Percentiles rank a stretch among this genome's conserved stretches.
phyloP scores from a whole-genome alignment of 176 grass and related monocot genomes.

The Melocanna baccifera region DNA sequence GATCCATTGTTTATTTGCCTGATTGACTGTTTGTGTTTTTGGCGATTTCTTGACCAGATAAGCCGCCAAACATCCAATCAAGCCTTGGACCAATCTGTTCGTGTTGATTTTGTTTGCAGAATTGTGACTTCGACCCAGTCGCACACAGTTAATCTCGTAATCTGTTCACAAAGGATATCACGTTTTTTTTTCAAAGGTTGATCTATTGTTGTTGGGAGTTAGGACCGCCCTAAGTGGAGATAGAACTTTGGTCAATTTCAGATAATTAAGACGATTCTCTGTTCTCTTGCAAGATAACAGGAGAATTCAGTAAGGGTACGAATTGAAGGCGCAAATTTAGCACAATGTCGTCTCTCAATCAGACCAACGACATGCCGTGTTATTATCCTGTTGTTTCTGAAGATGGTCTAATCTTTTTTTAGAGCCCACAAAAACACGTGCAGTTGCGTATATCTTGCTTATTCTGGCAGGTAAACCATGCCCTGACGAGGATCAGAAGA shows the following conservation, averaged over 20 bases:
- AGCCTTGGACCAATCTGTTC: not conserved
- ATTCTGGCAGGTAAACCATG: not conserved
- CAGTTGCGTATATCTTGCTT: not conserved
- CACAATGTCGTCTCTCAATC: not conserved
- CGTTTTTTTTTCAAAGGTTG: not conserved
- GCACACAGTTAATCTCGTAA: not conserved
- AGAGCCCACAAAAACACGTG: not conserved
- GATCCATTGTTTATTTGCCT: not conserved
- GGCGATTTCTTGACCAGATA: not conserved
- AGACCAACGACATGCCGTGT: not conserved
- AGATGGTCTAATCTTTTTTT: not conserved
- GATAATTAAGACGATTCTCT: not conserved
- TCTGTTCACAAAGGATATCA: not conserved
- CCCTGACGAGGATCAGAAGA: not conserved
- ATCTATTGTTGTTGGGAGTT: not conserved
- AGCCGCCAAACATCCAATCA: not conserved
- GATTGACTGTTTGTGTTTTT: not conserved
- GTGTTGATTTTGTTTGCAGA: not conserved
- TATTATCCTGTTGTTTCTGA: not conserved
- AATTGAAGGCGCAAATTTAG: not conserved
- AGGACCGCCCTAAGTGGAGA: not conserved
- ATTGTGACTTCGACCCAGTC: conserved; percentile 21
- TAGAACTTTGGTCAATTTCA: not conserved
- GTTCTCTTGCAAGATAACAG: not conserved
- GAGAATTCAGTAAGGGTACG: not conserved